Evolutionary conservation across 192 early-diverging fungal species (phyloP), one percentile per base, ranked within the genome.

Genomic region (Backusella australiensis): DNA sequence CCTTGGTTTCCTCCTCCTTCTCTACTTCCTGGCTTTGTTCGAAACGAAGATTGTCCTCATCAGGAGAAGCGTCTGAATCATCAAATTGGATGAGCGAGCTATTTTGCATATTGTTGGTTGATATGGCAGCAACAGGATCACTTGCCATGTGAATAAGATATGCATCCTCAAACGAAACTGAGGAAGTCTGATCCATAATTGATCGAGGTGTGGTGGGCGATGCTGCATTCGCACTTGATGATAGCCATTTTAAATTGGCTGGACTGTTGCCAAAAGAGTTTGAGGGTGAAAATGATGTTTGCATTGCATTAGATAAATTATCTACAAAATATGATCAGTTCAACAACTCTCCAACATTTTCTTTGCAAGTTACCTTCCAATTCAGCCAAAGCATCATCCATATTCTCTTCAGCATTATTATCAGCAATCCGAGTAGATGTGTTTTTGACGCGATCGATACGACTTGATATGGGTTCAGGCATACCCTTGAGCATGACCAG

Each of bases 161-260:
- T 4, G 89, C 89, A 70, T 90, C 89, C 75, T 90, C 89, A 84
- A 90, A 90, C 0, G 89, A 90, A 14, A 88, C 52, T 12, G 85
- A 82, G 35, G 86, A 66, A 35, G 46, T 41, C 46, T 67, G 71
- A 17, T 73, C 75, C 8, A 38, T 26, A 26, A 39, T 36, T 2
- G 78, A 69, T 66, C 67, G 63, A 44, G 32, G 59, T 4, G 35
- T 38, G 4, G 56, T 41, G 15, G 68, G 63, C 2, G 44, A 70
- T 59, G 49, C 69, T 41, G 42, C 76, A 52, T 77, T 76, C 1
- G 77, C 76, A 69, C 78, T 78, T n/a, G 78, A 78, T 8, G 82
- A 83, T 5, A 83, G 49, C 35, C 82, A 79, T 36, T 77, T 80
- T n/a, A 63, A 26, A 19, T 59, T 38, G 0, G 49, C 36, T 4